Percentiles rank a stretch among this genome's conserved stretches.
Evolutionary conservation across 2,329 filamentous ascomycete genomes (phyloP).

Genomic region (Blastomyces emzantsi): DNA sequence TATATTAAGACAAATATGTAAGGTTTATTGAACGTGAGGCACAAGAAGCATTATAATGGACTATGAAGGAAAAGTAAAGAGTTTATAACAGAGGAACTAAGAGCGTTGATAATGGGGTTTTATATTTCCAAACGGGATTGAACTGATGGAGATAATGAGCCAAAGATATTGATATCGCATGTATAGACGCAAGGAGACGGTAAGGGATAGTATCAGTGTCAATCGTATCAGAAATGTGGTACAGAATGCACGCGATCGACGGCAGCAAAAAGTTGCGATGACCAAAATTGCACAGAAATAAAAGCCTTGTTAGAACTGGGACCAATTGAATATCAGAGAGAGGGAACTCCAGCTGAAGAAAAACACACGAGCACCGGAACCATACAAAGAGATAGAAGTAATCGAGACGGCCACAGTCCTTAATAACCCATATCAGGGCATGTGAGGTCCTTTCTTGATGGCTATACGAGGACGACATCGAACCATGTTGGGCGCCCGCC

Average conservation of each 20-base stretch:
- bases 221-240: background rate
- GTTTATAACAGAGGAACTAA: background rate
- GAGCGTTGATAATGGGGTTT: background rate
- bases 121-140: constrained; percentile 1
- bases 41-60: background rate
- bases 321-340: background rate
- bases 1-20: background rate
- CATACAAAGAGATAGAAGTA: background rate
- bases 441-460: background rate
- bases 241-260: background rate
- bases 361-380: background rate
- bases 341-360: background rate
- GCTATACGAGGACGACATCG: constrained; percentile 1
- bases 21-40: background rate
- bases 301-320: background rate
- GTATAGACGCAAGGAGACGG: background rate
- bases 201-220: background rate
- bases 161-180: background rate
- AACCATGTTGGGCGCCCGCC: background rate
- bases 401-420: background rate
- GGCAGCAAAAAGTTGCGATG: background rate
- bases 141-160: background rate
- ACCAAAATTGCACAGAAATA: background rate
- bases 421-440: background rate
- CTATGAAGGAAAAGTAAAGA: background rate